Evolutionary conservation across 2,329 filamentous ascomycete genomes (phyloP), one percentile per base, ranked within the genome.

Genomic region (Colletotrichum cordylinicola): DNA sequence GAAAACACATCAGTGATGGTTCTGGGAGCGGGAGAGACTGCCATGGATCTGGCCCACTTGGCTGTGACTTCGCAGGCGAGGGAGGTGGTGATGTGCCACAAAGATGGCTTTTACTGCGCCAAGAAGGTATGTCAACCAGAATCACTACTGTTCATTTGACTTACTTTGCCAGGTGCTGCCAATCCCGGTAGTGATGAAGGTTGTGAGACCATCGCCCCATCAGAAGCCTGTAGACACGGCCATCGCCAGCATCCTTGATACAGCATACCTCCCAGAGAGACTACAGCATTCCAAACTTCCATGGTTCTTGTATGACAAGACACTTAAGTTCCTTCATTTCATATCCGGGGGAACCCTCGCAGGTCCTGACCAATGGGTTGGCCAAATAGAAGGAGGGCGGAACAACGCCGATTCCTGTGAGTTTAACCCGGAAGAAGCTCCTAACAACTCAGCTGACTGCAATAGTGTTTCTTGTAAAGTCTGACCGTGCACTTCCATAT

Each of bases 291-390:
- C 85, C 16, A 81, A 78, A 1, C 75, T 87, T 4, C 82, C 86
- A 7, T 90, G 88, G 88, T 78, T 77, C 1, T 86, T 86, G 69
- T 90, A 90, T 74, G 86, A 89, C 67, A 78, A 78, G 31, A 89
- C 86, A 79, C 83, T 89, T 64, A 85, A 86, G 71, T 81, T 78
- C 12, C 86, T 87, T 75, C 84, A 87, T 64, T 86, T 81, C 79
- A 74, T 85, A 4, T 86, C 86, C 4, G 87, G 86, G 12, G 88
- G 88, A 0, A 88, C 88, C 0, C 80, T 81, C 7, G 83, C 85
- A 66, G 88, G 88, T 0, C 83, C 86, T 1, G 87, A 89, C 76
- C 88, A 90, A 78, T 88, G 88, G 85, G 85, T 87, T n/a, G 88
- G 88, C 3, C 83, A 84, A 12, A 85, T 88, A 64, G 83, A 84